Evolutionary conservation across 2,329 filamentous ascomycete species (phyloP).

Genomic region (Amphichorda felina): DNA sequence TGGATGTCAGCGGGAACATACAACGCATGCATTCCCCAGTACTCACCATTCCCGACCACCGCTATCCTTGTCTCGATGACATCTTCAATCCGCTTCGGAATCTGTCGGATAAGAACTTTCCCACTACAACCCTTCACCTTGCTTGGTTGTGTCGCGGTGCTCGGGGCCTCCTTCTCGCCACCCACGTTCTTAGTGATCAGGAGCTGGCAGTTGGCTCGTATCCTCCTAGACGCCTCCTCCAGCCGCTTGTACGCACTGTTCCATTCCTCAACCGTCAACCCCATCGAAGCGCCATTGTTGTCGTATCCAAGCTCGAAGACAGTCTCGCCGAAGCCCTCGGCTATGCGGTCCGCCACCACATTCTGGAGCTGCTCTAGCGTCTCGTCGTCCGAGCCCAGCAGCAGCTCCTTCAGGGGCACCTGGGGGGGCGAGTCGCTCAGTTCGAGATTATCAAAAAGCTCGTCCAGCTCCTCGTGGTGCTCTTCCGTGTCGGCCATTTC

Average conservation of each 20-base stretch:
- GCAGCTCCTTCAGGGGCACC: constrained; percentile 61
- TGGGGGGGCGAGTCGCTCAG: constrained; percentile 57
- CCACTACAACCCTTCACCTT: constrained; percentile 68
- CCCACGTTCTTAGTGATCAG: constrained; percentile 87
- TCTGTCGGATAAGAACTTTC: constrained; percentile 74
- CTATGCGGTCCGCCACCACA: constrained; percentile 56
- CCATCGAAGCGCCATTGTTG: constrained; percentile 78
- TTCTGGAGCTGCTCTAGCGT: constrained; percentile 51
- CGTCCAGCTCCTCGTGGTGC: constrained; percentile 75
- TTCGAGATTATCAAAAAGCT: constrained; percentile 84
- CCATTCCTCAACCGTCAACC: constrained; percentile 65
- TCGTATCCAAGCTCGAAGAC: constrained; percentile 90
- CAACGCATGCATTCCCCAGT: neutral
- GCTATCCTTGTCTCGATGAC: constrained; percentile 94
- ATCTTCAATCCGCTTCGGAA: constrained; percentile 64
- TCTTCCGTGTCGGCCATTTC: constrained; percentile 28
- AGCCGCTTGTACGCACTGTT: constrained; percentile 56
- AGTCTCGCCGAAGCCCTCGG: constrained; percentile 78
- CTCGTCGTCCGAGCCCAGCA: constrained; percentile 49
- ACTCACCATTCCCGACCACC: constrained; percentile 80
- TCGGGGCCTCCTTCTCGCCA: constrained; percentile 59
- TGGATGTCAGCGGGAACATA: constrained; percentile 6
- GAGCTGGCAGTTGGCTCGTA: constrained; percentile 66
- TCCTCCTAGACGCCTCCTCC: constrained; percentile 47
- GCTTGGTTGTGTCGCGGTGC: constrained; percentile 31